Evolutionary conservation across 2,329 filamentous ascomycete genomes (phyloP), one percentile per base, ranked within the genome.

Genomic region (Neofusicoccum parvum): DNA sequence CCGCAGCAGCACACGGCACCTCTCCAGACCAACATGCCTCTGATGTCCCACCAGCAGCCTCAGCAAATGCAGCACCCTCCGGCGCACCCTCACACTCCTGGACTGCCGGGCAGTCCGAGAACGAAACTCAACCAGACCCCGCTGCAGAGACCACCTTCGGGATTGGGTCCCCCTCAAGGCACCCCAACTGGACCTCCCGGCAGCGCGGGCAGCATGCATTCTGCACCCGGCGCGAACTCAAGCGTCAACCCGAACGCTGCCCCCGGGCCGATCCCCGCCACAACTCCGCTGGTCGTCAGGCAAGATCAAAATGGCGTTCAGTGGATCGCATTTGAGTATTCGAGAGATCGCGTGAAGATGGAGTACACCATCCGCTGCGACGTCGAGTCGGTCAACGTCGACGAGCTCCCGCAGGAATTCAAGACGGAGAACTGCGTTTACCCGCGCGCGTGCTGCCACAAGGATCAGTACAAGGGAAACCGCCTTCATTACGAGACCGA

Each of bases 271-370:
- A 99, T 99, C 72, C 95, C 95, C 12, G 95, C 95, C 0, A 99
- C 95, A 2, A 98, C 95, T 0, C 95, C 95, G 0, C 83, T 97
- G 9, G 94, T 98, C 9, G 94, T 98, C 27, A 85, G 94, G 70
- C 94, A 98, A 79, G 95, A 98, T 73, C 91, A 92, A 74, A 98
- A 97, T 70, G 95, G 95, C 9, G 94, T 98, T 6, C 95, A 98
- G 78, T 98, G 95, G 95, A 98, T 98, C 73, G 93, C 93, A 0
- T 99, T 98, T 68, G 95, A 99, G 78, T 99, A 99, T 77, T 98
- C 94, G 11, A 88, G 94, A 67, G 94, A 99, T 75, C 87, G 94
- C 51, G 94, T 98, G 70, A 99, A 99, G 87, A 97, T 98, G 93
- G 94, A 98, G 79, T 99, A 99, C 80, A 97, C 94, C 0, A 99